Evolutionary conservation across 495 filamentous ascomycete species (phyloP), one percentile per base, ranked within the genome.

Genomic region (Xylaria telfairii): DNA sequence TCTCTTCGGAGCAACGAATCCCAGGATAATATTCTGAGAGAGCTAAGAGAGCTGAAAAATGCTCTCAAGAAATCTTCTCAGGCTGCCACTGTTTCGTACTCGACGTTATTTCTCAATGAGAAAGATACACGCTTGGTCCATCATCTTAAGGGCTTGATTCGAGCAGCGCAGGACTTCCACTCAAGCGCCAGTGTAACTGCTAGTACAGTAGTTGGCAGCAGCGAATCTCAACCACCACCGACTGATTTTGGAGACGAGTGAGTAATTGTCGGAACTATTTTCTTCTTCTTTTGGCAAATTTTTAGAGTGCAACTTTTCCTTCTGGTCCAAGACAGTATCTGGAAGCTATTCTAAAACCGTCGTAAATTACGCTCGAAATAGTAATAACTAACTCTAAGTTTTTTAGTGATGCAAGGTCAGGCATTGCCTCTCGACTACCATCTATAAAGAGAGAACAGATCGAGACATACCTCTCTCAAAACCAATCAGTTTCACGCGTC

Each of bases 1-100:
- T 67, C 69, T 4, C 69, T 71, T 49, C 69, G 69, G 37, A 67
- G 56, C 21, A 71, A 71, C 54, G 54, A 67, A 54, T 71, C 69
- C 6, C 63, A 67, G 6, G 62, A 67, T 28, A 66, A 51, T 44
- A 71, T 71, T 17, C 47, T 71, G 21, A 71, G 41, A 67, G 69
- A 67, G 4, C 63, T 71, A 21, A 67, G 67, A 44, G 69, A 67
- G 63, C 63, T 71, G 30, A 71, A 71, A 62, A 9, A 67, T 3
- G 63, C 63, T 57, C 46, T 71, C 15, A 67, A 54, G 53, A 71
- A 47, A 56, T 71, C 69, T 53, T 60, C 69, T 21, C 62, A 71
- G 53, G 69, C 54, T 21, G 69, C 69, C 5, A 67, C 69, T 41
- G 63, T 41, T 46, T 67, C 62, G 10, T 71, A 71, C 41, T 71